Base-by-base conservation (phyloP, 179 eudicot species). In the Carnegiea gigantea region DNA sequence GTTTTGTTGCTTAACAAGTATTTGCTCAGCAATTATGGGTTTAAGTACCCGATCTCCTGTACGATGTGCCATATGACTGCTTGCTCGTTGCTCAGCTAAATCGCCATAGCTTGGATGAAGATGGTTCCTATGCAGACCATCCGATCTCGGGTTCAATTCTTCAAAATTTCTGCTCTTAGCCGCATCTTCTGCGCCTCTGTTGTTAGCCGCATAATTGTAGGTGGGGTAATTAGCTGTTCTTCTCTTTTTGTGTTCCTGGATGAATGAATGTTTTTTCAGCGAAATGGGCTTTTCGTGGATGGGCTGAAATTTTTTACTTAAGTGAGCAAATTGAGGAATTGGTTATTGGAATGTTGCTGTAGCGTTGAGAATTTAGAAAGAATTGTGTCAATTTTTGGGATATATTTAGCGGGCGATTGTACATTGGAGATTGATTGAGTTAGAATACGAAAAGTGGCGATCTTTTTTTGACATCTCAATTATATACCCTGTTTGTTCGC, bases 61-160 rank as follows among this genome's bases (percentile, higher is more conserved):
- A 91, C 93, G 7, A 92, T 92, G 96, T 92, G 96, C 68, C 97
- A 93, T 79, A 93, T 93, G 97, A 88, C 93, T 7, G 95, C 97
- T 5, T 93, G 97, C 79, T 90, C 95, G 13, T 82, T 93, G 84
- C 81, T 93, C n/a, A 89, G 92, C 88, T 93, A 93, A 88, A 78
- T 88, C 54, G 95, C 97, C 4, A 89, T 90, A 36, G 92, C 89
- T 17, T 93, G 95, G 95, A 70, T 90, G 84, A 90, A 90, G 90
- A 77, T 92, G 88, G 95, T 92, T 0, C 97, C 95, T 17, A 80
- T 93, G 89, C 97, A 93, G 84, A 86, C 92, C 1, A 87, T 92
- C 60, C 80, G 93, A 79, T 92, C 95, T 48, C 76, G 93, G 54
- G 91, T 88, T 70, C 97, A 93, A 83, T 89, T 93, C 84, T 75